Evolutionary conservation across 495 filamentous ascomycete species (phyloP), one percentile per base, ranked within the genome.

Genomic region (Acidiella bohemica): DNA sequence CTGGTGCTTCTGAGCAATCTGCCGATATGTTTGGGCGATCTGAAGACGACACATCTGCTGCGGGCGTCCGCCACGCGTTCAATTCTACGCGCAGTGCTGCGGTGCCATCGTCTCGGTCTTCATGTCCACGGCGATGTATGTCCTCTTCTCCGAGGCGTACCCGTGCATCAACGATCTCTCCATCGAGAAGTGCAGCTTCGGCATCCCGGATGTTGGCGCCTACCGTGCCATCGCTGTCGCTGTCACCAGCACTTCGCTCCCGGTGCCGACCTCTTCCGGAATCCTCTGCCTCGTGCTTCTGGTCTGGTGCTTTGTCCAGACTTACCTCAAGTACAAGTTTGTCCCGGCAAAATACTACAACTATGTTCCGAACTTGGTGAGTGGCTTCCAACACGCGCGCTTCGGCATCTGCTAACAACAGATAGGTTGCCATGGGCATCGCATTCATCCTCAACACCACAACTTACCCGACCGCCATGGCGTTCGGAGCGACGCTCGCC

Each of bases 321-420:
- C 72, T 6, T 18, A 77, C 20, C 26, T 78, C 47, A 64, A 73
- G 32, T 40, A 46, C 36, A 16, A 21, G 11, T 46, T 46, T 30
- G 25, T 46, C 12, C 43, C 43, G 11, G 36, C 12, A 9, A 39
- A 46, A 20, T 46, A 46, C 23, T 71, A 77, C 60, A 73, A 67
- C 58, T 81, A 67, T 43, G 64, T 78, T 14, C 76, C 76, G 32
- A 81, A 80, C 65, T 76, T 77, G 67, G 74, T 75, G 53, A 73
- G 70, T n/a, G n/a, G n/a, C n/a, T n/a, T n/a, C n/a, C n/a, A n/a
- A n/a, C n/a, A n/a, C n/a, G n/a, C n/a, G n/a, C n/a, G n/a, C n/a
- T n/a, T n/a, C n/a, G n/a, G n/a, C n/a, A n/a, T n/a, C n/a, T n/a
- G n/a, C n/a, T n/a, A n/a, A n/a, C n/a, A n/a, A n/a, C n/a, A n/a